Evolutionary conservation across 2,329 filamentous ascomycete genomes (phyloP).

Genomic region (Colletotrichum plurivorum): DNA sequence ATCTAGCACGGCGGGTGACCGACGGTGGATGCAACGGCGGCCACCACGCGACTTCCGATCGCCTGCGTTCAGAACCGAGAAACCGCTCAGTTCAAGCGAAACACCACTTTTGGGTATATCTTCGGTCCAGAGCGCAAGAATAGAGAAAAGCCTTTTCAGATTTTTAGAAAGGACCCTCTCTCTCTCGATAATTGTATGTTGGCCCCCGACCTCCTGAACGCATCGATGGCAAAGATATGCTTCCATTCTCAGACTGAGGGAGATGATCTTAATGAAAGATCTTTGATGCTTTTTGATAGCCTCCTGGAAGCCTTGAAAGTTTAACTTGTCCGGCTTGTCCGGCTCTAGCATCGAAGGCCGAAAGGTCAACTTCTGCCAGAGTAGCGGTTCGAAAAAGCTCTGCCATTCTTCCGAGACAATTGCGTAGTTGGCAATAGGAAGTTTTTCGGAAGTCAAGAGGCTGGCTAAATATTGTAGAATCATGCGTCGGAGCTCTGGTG

Average conservation of each 20-base stretch:
- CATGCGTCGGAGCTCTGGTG: constrained; percentile 4
- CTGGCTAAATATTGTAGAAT: constrained; percentile 1
- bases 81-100: not conserved
- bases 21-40: not conserved
- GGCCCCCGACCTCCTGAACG: not conserved
- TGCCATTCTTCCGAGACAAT: constrained; percentile 26
- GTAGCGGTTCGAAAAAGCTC: constrained; percentile 4
- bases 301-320: constrained; percentile 4
- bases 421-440: not conserved
- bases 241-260: not conserved
- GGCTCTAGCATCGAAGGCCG: not conserved
- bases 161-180: constrained; percentile 11
- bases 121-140: not conserved
- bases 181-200: not conserved
- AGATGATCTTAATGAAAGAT: constrained; percentile 3
- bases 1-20: not conserved
- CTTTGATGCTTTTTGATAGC: not conserved
- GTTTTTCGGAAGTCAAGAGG: not conserved
- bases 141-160: not conserved
- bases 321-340: not conserved
- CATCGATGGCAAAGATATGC: not conserved
- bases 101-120: not conserved
- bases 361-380: constrained; percentile 20
- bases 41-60: not conserved
- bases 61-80: not conserved